Evolutionary conservation across 768 basidiomycete genomes (phyloP).

Genomic region (Lyophyllum shimeji): DNA sequence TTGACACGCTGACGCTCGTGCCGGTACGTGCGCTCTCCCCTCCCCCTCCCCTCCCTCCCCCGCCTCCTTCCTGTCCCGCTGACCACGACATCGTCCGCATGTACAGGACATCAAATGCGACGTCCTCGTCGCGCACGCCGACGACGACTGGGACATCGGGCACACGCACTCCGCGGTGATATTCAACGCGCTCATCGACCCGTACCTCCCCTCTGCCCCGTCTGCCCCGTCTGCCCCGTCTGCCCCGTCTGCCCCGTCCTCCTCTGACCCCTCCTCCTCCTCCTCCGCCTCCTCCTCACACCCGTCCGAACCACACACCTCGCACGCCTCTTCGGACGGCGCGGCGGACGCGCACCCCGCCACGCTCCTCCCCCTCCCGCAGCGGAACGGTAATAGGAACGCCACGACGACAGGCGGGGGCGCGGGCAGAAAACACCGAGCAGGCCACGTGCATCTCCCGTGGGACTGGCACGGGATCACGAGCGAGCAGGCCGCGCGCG

Average conservation of each 20-base stretch:
- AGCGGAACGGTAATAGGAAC: no score
- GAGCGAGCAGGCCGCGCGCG: slow-evolving; percentile 34
- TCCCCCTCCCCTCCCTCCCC: no score
- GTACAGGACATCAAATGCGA: slow-evolving; percentile 62
- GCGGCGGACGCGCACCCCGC: no score
- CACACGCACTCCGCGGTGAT: slow-evolving; percentile 65
- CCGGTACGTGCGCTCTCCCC: slow-evolving; percentile 39
- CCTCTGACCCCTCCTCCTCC: not conserved
- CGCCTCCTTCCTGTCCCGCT: no score
- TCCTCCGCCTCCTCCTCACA: no score
- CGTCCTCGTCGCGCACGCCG: slow-evolving; percentile 71
- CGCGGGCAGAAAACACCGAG: no score
- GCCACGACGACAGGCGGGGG: no score
- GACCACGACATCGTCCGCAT: not conserved
- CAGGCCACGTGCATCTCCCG: no score
- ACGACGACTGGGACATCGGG: slow-evolving; percentile 74
- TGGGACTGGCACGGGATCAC: slow-evolving; percentile 37
- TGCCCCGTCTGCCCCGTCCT: slow-evolving; percentile 18
- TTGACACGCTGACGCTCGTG: slow-evolving; percentile 62
- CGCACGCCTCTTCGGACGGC: no score
- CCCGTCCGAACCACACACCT: no score
- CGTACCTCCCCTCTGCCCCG: slow-evolving; percentile 44
- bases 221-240: slow-evolving; percentile 53
- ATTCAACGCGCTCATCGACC: slow-evolving; percentile 65
- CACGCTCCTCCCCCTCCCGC: no score